Base-by-base conservation (phyloP, 305 asterid species). In the Plantago lanceolata region DNA sequence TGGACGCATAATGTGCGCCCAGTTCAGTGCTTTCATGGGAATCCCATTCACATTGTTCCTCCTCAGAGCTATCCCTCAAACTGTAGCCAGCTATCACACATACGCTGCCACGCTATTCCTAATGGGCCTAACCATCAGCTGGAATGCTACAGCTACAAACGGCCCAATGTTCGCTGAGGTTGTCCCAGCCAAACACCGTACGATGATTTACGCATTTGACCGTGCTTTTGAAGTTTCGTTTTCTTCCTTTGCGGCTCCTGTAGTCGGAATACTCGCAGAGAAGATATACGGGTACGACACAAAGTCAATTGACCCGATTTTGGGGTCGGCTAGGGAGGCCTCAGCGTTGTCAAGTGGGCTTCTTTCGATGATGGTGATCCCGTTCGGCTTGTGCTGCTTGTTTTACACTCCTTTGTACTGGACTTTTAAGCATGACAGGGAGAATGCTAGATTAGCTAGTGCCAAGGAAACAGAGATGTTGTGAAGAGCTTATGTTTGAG, bases 91-190 rank as follows among this genome's bases (percentile, higher is more conserved):
- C 81, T 92, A 89, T 54, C 64, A 61, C 45, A 80, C 82, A 7
- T 92, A 82, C 21, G 94, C 96, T 3, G 71, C 70, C 66, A 87
- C 97, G 1, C 85, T 92, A 16, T 82, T 89, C 81, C 17, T 82
- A 61, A 92, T 89, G 98, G 98, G 98, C 24, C 84, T 92, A 28
- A 82, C 85, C 28, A 87, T 92, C 54, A 92, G 98, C 80, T 92
- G 98, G 98, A 73, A 82, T 63, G 96, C 85, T 9, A 87, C 95
- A 0, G 98, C 98, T 44, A 74, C 95, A 4, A 92, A 92, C 54
- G 97, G 85, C 47, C 98, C 98, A 2, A 87, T 92, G 95, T 92
- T 92, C 37, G 98, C 97, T 0, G 97, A 92, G 81, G 97, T 92
- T 43, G 98, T 89, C 78, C 98, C 98, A 4, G 65, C 94, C 48